Conservation (phyloP, 139 green algal genomes). For the Tetradesmus obliquus region DNA sequence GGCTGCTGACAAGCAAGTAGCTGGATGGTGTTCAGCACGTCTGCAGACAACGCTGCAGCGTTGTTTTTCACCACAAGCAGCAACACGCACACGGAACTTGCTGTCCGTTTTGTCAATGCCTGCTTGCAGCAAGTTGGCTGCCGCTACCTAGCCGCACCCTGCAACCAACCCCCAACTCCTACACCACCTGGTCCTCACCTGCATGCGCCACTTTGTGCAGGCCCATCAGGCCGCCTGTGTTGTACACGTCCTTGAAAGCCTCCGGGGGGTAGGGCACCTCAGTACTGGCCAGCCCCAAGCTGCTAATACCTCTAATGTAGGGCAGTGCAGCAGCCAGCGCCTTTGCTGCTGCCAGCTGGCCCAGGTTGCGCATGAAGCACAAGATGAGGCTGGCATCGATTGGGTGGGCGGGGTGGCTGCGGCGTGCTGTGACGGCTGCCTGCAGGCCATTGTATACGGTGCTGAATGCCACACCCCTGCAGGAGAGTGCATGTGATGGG, state of each 20-base stretch:
- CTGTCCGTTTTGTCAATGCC: too few relatives aligned
- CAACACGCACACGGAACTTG: too few relatives aligned
- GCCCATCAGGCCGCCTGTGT: constrained; percentile 38
- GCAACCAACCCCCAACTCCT: too few relatives aligned
- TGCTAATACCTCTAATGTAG: constrained; percentile 53
- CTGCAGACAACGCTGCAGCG: too few relatives aligned
- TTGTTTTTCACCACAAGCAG: too few relatives aligned
- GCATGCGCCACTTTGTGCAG: constrained; percentile 62
- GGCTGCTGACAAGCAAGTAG: too few relatives aligned
- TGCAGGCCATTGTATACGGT: constrained; percentile 33
- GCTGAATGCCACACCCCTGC: constrained; percentile 42
- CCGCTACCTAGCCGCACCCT: too few relatives aligned
- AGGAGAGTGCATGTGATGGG: neutral
- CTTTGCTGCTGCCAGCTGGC: constrained; percentile 37
- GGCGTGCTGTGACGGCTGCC: constrained; percentile 6
- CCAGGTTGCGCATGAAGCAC: constrained; percentile 63
- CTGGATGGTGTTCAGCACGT: too few relatives aligned
- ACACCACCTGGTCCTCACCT: constrained; percentile 14
- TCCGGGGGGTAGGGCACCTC: constrained; percentile 55
- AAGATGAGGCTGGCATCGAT: constrained; percentile 59
- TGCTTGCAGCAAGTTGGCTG: too few relatives aligned
- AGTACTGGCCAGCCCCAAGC: constrained; percentile 66
- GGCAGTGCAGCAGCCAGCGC: constrained; percentile 45
- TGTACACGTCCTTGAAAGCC: constrained; percentile 49
- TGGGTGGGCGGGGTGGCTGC: constrained; percentile 31